Percentiles rank a stretch among this genome's conserved stretches.
These are phyloP conservation scores for rapeseed (Brassica napus) DNA, from an alignment of 345 rosid species.

Conservation along the genomic window Da-Ae NC_063439.1:6918001-6918500, in stretches of 20 bases:
- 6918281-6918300: background rate
- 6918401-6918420: background rate
- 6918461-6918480: background rate
- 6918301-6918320: constrained; percentile 13
- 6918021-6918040: background rate
- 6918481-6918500: background rate
- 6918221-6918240: background rate
- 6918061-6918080: constrained; percentile 24
- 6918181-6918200: constrained; percentile 32
- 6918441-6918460: constrained; percentile 11
- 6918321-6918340: constrained; percentile 31
- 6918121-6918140: constrained; percentile 4
- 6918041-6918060: background rate
- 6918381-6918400: background rate
- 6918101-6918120: constrained; percentile 9
- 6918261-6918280: constrained; percentile 6
- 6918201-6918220: constrained; percentile 26
- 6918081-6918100: background rate
- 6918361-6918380: background rate
- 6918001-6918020: constrained; percentile 20
- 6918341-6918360: constrained; percentile 2
- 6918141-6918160: constrained; percentile 1
- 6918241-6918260: constrained; percentile 24
- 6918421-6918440: constrained; percentile 8
- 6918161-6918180: constrained; percentile 34